Base-by-base conservation (phyloP, 2,329 filamentous ascomycete species). In the Ramularia collo-cygni region DNA sequence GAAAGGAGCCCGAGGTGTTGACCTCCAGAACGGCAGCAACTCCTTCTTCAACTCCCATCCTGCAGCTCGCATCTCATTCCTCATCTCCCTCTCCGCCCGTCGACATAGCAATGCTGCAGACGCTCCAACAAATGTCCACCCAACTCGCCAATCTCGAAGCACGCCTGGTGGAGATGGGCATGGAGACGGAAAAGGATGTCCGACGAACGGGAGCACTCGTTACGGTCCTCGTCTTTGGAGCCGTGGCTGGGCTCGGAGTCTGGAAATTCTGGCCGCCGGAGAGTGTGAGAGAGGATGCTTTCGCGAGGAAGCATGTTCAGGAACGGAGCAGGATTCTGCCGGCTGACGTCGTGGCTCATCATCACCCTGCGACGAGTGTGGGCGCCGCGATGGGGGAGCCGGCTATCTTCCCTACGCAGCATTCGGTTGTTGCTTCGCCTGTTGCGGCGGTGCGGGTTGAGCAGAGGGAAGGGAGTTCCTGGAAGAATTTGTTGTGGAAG, bases 181-280 rank as follows among this genome's bases (percentile, higher is more conserved):
- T 17, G 8, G 30, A 33, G 30, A 3, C 18, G 30, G 30, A 24
- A 10, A 24, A 24, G 10, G 14, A 33, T 33, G 15, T 33, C 30
- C n/a, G 6, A 16, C n/a, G n/a, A 18, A 33, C n/a, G 18, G 15
- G 4, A 6, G 30, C 8, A n/a, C 12, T 33, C 1, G 16, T 33
- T n/a, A 21, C 18, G 30, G 16, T 33, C 8, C 7, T 33, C 15
- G 8, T 33, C 10, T 45, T 56, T 4, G 51, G 38, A 3, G 40
- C 40, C 2, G 52, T 54, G 6, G 53, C 51, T 3, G 50, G 39
- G 4, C 18, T 55, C 33, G 51, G 44, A 12, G 50, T 47, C 32
- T 56, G 50, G 45, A 38, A 46, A n/a, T 54, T 56, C 15, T 55
- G 53, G 54, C 52, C 53, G 18, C 30, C 44, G 37, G 17, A 34